Evolutionary conservation across 257 asterid species (phyloP).

Genomic region (Ocimum tenuiflorum): DNA sequence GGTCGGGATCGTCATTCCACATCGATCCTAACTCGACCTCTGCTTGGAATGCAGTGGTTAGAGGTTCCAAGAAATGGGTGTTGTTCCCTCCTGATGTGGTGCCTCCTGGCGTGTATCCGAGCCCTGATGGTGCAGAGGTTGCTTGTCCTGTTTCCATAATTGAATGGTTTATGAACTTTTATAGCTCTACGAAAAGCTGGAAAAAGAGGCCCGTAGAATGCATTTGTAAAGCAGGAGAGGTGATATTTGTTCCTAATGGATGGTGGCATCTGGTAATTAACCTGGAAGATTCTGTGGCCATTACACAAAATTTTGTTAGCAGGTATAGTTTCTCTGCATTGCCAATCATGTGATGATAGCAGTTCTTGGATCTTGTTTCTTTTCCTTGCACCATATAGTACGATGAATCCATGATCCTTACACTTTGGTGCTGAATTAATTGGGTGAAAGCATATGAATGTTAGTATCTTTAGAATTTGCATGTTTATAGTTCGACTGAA

Average conservation of each 20-base stretch:
- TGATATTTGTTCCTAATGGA: conserved; percentile 88
- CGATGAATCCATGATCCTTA: neutral
- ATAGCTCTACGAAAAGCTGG: conserved; percentile 55
- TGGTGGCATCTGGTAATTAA: conserved; percentile 99
- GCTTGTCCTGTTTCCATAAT: conserved; percentile 93
- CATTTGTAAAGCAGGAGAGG: conserved; percentile 91
- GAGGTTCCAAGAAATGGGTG: conserved; percentile 96
- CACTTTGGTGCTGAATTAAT: too few relatives aligned
- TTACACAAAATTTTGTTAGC: conserved; percentile 92
- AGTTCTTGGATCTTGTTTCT: neutral
- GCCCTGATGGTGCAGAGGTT: conserved; percentile 96
- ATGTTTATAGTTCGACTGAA: neutral
- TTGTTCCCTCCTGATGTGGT: conserved; percentile 89
- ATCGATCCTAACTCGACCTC: conserved; percentile 97
- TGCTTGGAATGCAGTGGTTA: conserved; percentile 95
- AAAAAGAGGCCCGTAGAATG: conserved; percentile 75
- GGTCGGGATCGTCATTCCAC: conserved; percentile 98
- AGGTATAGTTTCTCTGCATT: conserved; percentile 42
- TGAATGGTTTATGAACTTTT: conserved; percentile 99
- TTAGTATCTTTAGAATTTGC: neutral
- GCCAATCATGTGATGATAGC: neutral
- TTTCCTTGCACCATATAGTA: neutral
- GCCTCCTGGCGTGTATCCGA: conserved; percentile 97
- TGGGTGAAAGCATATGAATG: too few relatives aligned
- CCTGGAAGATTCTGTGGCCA: conserved; percentile 88